Conservation (phyloP, 495 filamentous ascomycete genomes). For the Viridothelium virens region DNA sequence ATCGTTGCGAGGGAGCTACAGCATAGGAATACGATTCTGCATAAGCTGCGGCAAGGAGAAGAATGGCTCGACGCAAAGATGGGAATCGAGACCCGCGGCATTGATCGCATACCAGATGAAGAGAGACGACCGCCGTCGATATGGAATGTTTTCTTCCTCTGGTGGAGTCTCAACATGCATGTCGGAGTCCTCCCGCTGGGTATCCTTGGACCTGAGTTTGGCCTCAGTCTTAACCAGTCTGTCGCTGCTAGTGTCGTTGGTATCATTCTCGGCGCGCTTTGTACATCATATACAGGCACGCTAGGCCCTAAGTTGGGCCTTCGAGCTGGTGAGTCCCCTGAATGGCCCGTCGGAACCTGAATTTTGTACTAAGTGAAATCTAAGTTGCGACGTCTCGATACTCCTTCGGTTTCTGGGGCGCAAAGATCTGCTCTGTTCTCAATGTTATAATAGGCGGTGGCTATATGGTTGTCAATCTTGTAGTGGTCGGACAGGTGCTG, state of each 20-base stretch:
- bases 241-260: constrained; percentile 27
- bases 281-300: neutral
- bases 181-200: constrained; percentile 22
- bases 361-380: neutral
- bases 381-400: constrained; percentile 18
- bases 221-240: constrained; percentile 43
- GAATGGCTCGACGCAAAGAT: constrained; percentile 22
- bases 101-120: constrained; percentile 21
- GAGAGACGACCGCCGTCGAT: constrained; percentile 22
- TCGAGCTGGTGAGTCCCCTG: neutral
- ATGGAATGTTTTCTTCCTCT: constrained; percentile 22
- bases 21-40: constrained; percentile 22
- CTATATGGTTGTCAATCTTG: constrained; percentile 18
- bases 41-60: constrained; percentile 22
- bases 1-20: constrained; percentile 9
- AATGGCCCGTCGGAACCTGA: no score
- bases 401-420: constrained; percentile 17
- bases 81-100: constrained; percentile 24
- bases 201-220: constrained; percentile 35
- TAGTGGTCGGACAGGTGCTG: constrained; percentile 27
- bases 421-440: constrained; percentile 21
- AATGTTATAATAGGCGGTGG: constrained; percentile 19
- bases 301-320: constrained; percentile 14
- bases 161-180: constrained; percentile 21
- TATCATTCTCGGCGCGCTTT: constrained; percentile 10